These are phyloP conservation scores for Cercospora sp. DNA, from an alignment of 2,329 filamentous ascomycete genomes.

Conservation along the genomic window DNA sequence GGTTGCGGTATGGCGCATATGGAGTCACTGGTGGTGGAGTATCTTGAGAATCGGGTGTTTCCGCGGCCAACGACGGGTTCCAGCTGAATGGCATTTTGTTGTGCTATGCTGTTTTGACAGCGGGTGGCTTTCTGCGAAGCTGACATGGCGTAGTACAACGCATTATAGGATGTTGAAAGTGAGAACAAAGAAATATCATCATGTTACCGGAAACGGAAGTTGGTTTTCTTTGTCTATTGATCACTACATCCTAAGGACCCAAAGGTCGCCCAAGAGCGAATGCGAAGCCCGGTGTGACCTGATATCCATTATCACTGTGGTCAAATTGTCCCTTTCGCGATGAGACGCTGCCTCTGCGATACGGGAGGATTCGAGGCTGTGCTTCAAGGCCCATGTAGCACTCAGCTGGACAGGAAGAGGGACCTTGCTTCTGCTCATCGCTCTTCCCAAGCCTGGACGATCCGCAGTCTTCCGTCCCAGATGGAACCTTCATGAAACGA, in stretches of 20 bases:
- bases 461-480: neutral
- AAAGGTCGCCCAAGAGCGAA: neutral
- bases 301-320: rapidly evolving
- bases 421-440: neutral
- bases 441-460: neutral
- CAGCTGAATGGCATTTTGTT: neutral
- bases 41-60: neutral
- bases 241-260: neutral
- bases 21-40: neutral
- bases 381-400: neutral
- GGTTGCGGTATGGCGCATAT: neutral
- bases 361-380: neutral
- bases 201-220: neutral
- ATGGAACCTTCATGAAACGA: neutral
- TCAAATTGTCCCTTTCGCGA: neutral
- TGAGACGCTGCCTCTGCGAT: neutral
- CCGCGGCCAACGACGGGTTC: neutral
- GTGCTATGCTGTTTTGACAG: neutral
- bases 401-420: neutral
- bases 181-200: neutral
- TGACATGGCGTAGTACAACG: neutral
- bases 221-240: neutral
- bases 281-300: neutral
- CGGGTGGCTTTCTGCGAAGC: neutral
- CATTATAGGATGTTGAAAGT: neutral